Evolutionary conservation across 2,329 filamentous ascomycete genomes (phyloP).

Genomic region (Talaromyces rugulosus): DNA sequence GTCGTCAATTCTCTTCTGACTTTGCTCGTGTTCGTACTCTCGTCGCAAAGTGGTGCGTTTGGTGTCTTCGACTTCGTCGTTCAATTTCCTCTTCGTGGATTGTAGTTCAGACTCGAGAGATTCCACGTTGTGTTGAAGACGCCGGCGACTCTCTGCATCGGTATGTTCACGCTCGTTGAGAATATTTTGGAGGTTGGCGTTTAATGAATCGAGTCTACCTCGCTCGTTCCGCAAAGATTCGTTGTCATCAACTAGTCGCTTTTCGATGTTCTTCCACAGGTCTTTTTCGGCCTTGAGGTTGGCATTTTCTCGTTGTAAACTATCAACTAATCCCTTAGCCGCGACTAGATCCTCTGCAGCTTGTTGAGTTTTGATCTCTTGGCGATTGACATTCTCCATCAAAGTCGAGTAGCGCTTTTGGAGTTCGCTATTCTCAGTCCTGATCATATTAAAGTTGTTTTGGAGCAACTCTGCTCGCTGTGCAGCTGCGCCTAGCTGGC

Average conservation of each 20-base stretch:
- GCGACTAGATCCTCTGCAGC: constrained; percentile 91
- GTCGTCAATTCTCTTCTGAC: constrained; percentile 88
- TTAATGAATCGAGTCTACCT: constrained; percentile 73
- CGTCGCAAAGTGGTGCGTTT: constrained; percentile 80
- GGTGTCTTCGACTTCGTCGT: constrained; percentile 75
- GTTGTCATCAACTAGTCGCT: constrained; percentile 81
- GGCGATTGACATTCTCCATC: constrained; percentile 79
- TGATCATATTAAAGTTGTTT: constrained; percentile 76
- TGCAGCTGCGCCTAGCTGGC: constrained; percentile 74
- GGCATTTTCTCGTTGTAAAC: constrained; percentile 81
- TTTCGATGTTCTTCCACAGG: constrained; percentile 89
- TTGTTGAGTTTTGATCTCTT: constrained; percentile 86
- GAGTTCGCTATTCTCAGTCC: constrained; percentile 78
- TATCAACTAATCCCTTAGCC: constrained; percentile 73
- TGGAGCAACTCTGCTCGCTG: constrained; percentile 89
- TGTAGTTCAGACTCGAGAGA: constrained; percentile 73
- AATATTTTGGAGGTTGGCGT: constrained; percentile 79
- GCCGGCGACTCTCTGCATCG: constrained; percentile 75
- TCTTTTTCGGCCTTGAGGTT: constrained; percentile 95
- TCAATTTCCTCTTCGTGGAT: constrained; percentile 75
- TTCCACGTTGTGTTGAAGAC: constrained; percentile 74
- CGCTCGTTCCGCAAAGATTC: constrained; percentile 81
- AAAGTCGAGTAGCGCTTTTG: constrained; percentile 75
- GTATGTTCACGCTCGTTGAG: constrained; percentile 86
- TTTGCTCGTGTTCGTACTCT: constrained; percentile 84